Conservation (phyloP, 169 alveolate species). For the Eimeria maxima region DNA sequence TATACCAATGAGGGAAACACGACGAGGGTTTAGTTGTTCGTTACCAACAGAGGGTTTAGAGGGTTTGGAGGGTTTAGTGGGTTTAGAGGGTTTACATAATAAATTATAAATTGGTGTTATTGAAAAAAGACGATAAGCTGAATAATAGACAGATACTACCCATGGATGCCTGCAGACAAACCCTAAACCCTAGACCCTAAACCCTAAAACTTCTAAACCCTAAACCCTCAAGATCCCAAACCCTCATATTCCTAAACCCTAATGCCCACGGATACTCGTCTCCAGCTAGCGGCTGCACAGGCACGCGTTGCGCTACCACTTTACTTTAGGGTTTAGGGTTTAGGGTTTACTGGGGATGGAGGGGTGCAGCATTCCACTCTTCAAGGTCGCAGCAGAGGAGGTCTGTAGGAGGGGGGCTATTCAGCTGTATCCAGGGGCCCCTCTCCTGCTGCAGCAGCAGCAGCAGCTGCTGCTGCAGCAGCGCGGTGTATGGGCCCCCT, state of each 20-base stretch:
- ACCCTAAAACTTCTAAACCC: constrained; percentile 29
- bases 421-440: too few relatives aligned
- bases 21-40: background rate
- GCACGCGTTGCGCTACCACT: background rate
- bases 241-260: constrained; percentile 18
- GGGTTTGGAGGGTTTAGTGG: too few relatives aligned
- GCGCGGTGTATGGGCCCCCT: too few relatives aligned
- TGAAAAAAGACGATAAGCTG: background rate
- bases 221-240: constrained; percentile 18
- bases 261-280: too few relatives aligned
- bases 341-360: constrained; percentile 5
- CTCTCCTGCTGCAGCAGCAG: too few relatives aligned
- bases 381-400: background rate
- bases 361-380: constrained; percentile 10
- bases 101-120: background rate
- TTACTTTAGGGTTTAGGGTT: constrained; percentile 6
- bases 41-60: background rate
- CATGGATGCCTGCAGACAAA: constrained; percentile 4
- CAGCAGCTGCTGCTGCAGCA: too few relatives aligned
- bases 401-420: constrained; percentile 24
- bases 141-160: background rate
- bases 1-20: background rate
- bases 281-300: background rate
- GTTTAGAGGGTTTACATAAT: background rate
- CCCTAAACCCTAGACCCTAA: constrained; percentile 32